Conservation (phyloP, 2,329 filamentous ascomycete species). For the Diaporthe nobilis region DNA sequence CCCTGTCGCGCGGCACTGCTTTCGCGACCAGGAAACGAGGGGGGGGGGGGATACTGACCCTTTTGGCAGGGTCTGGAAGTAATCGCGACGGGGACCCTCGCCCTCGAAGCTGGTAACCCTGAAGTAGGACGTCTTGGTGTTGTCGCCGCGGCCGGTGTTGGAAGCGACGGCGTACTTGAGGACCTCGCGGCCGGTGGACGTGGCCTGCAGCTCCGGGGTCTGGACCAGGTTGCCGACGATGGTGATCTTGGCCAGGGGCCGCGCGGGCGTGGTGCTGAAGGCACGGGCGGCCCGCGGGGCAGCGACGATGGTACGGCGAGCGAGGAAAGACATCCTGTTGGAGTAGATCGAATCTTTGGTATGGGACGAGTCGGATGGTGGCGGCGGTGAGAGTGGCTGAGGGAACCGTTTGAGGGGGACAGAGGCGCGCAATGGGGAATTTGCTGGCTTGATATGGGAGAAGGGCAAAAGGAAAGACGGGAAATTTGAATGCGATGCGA, state of each 20-base stretch:
- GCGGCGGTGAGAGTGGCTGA: background rate
- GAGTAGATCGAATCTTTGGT: background rate
- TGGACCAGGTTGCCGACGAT: slow-evolving; percentile 88
- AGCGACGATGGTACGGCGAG: slow-evolving; percentile 48
- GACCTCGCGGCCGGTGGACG: slow-evolving; percentile 79
- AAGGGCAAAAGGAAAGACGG: slow-evolving; percentile 21
- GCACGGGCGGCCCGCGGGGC: slow-evolving; percentile 67
- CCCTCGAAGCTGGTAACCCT: slow-evolving; percentile 78
- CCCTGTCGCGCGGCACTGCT: background rate
- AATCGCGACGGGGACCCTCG: slow-evolving; percentile 79
- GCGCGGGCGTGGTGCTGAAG: slow-evolving; percentile 81
- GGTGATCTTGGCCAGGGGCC: slow-evolving; percentile 82
- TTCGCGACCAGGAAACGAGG: too few relatives aligned
- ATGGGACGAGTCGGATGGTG: slow-evolving; percentile 44
- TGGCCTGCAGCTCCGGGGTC: slow-evolving; percentile 81
- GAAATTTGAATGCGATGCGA: slow-evolving; percentile 30
- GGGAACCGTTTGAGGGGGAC: background rate
- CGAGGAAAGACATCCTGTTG: slow-evolving; percentile 44
- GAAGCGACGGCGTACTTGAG: slow-evolving; percentile 84
- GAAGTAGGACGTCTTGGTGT: slow-evolving; percentile 89
- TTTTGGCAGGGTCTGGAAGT: slow-evolving; percentile 81
- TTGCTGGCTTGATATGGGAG: background rate
- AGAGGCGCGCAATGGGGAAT: background rate
- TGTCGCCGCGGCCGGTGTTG: slow-evolving; percentile 75
- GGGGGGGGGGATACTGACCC: slow-evolving; percentile 74